Percentiles rank a stretch among this genome's conserved stretches.
These are phyloP conservation scores for Trichoderma aggressivum DNA, from an alignment of 2,329 filamentous ascomycete genomes.

Conservation along the genomic window DNA sequence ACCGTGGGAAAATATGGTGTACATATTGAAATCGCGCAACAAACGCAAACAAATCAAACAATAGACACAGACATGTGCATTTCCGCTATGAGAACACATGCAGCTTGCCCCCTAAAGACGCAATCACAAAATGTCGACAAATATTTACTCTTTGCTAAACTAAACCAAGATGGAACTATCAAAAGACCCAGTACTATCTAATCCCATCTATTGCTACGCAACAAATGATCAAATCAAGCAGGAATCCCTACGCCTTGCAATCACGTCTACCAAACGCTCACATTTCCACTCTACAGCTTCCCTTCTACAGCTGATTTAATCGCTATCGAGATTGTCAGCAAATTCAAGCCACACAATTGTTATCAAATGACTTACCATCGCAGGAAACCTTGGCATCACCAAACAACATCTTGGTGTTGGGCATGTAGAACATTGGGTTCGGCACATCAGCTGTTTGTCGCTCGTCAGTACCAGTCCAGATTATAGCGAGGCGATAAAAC, in stretches of 20 bases:
- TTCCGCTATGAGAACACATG: background rate
- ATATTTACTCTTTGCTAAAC: background rate
- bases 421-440: slow-evolving; percentile 93
- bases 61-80: background rate
- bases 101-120: background rate
- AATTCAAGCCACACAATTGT: no score
- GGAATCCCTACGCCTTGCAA: slow-evolving; percentile 10
- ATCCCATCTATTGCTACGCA: slow-evolving; percentile 18
- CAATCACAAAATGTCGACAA: background rate
- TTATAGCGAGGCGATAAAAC: background rate
- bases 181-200: slow-evolving; percentile 13
- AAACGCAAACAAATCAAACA: background rate
- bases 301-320: slow-evolving; percentile 41
- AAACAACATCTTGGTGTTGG: slow-evolving; percentile 85
- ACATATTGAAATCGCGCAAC: slow-evolving; percentile 28
- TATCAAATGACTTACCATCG: slow-evolving; percentile 56
- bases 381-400: slow-evolving; percentile 83
- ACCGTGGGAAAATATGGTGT: slow-evolving; percentile 24
- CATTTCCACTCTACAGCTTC: slow-evolving; percentile 25
- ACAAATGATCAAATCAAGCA: slow-evolving; percentile 17
- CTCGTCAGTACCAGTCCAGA: slow-evolving; percentile 20
- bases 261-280: background rate
- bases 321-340: slow-evolving; percentile 31
- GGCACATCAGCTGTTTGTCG: slow-evolving; percentile 68
- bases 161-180: background rate